Evolutionary conservation across 2,329 filamentous ascomycete genomes (phyloP), one percentile per base, ranked within the genome.

Genomic region (Stemphylium lycopersici): DNA sequence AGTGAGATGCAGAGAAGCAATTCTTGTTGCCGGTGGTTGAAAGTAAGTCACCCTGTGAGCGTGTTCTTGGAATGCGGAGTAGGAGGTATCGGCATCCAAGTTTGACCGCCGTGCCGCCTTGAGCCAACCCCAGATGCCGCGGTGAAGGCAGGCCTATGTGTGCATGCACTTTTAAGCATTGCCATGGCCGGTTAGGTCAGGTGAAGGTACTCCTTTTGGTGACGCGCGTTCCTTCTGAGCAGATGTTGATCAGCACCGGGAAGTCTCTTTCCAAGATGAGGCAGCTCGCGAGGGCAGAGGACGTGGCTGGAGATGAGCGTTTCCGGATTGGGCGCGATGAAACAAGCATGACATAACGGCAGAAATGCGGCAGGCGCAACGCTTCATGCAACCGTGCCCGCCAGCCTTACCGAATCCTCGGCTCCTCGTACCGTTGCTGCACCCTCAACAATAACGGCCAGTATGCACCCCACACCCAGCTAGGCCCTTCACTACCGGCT

Each of bases 331-430:
- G 24, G 51, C 29, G n/a, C 12, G 7, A 6, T 54, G 51, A 54
- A 54, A 54, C 51, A 12, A 33, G 16, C 22, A 45, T 54, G 51
- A 54, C 51, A 46, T 48, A 54, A 34, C 37, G 24, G 33, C 7
- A 29, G 16, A 20, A 42, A 37, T 38, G 37, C 43, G 50, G 50
- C 34, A 48, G 38, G 43, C 38, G 44, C 50, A 53, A 46, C 44
- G 38, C 32, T 44, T 51, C 40, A 18, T 45, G 48, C 40, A 26
- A 15, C 22, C 22, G 38, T 24, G 26, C 15, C 8, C 18, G n/a
- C 20, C 37, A 24, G 39, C 36, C 22, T 33, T 52, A 47, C 49
- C 49, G 38, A 29, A 15, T 22, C 29, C 18, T 20, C 49, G 38
- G 45, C 45, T 44, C 13, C 18, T 31, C 33, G 15, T 15, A 39